Evolutionary conservation across 1,284 basidiomycete genomes (phyloP), one percentile per base, ranked within the genome.

Genomic region (Takashimella tepidaria): DNA sequence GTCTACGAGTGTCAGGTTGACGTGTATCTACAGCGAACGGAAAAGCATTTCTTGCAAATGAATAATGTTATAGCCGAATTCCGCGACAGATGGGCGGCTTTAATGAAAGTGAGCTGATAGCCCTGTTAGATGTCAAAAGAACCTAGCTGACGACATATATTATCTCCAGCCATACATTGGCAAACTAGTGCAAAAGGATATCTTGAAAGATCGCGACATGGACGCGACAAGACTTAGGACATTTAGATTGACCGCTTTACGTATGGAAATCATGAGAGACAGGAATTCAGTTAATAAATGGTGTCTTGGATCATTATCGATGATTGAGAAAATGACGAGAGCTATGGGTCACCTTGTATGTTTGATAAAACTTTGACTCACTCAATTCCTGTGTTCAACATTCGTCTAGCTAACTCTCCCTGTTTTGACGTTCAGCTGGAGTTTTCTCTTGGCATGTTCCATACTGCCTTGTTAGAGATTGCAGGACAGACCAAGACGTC

Each of bases 341-440:
- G 86, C 83, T 10, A 89, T 92, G 89, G 83, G 82, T 5, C 88
- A 91, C 73, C 79, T 89, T 58, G 88, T 90, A 69, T 58, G 83
- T 67, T 40, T 21, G 20, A 21, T 10, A n/a, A n/a, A n/a, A n/a
- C n/a, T n/a, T n/a, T n/a, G n/a, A n/a, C n/a, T n/a, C n/a, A n/a
- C n/a, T n/a, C n/a, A n/a, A n/a, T 46, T 25, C 24, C 4, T 22
- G 21, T 22, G 10, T 21, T 13, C 10, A 41, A 22, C n/a, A n/a
- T 16, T 20, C 5, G 5, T 49, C 45, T 44, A 40, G 6, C 16
- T 23, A 3, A 23, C 5, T 5, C 41, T 47, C 10, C 12, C 10
- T 31, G n/a, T 19, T 23, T 42, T 51, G 19, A 55, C 37, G 26
- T 45, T 23, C 56, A 93, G 91, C 78, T 90, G 57, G 89, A 92